Percentiles rank a stretch among this genome's conserved stretches.
phyloP scores from a whole-genome alignment of 495 filamentous ascomycete genomes.

The Pseudoneurospora amorphoporcata region DNA sequence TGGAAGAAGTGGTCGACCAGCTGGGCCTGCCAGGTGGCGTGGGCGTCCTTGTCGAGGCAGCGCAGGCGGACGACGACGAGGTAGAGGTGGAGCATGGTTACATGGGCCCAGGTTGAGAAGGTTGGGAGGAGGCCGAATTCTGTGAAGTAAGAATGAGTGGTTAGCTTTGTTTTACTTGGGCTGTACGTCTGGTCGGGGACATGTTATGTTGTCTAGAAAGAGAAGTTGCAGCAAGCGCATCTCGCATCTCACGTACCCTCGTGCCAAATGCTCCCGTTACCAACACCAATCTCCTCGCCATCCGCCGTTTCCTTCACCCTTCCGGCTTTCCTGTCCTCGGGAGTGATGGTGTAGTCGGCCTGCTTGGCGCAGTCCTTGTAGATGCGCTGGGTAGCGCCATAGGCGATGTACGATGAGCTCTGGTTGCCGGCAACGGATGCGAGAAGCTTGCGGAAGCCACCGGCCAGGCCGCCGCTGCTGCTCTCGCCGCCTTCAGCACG shows the following conservation, averaged over 20 bases:
- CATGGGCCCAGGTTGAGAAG: slow-evolving; percentile 90
- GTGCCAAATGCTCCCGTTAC: slow-evolving; percentile 74
- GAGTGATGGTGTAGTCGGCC: slow-evolving; percentile 62
- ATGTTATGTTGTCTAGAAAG: no score
- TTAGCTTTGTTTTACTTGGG: background rate
- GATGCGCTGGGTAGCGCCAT: slow-evolving; percentile 61
- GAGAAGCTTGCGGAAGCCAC: background rate
- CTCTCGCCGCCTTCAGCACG: background rate
- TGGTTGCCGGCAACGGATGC: background rate
- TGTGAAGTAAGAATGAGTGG: background rate
- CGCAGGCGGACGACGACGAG: slow-evolving; percentile 80
- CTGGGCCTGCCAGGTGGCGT: slow-evolving; percentile 32
- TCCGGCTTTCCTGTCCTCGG: slow-evolving; percentile 41
- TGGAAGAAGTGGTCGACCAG: slow-evolving; percentile 90
- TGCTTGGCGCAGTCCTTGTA: slow-evolving; percentile 67
- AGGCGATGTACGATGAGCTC: slow-evolving; percentile 16
- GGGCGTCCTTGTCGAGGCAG: slow-evolving; percentile 47
- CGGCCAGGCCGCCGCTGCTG: background rate
- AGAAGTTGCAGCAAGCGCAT: background rate
- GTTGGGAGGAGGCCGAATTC: slow-evolving; percentile 61
- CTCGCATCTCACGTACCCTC: slow-evolving; percentile 42
- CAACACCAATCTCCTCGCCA: slow-evolving; percentile 69
- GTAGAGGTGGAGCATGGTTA: slow-evolving; percentile 94
- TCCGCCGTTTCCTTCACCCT: slow-evolving; percentile 54
- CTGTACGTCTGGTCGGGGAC: no score